Conservation (phyloP, 1,284 basidiomycete genomes). For the Spongispora temasekensis region DNA sequence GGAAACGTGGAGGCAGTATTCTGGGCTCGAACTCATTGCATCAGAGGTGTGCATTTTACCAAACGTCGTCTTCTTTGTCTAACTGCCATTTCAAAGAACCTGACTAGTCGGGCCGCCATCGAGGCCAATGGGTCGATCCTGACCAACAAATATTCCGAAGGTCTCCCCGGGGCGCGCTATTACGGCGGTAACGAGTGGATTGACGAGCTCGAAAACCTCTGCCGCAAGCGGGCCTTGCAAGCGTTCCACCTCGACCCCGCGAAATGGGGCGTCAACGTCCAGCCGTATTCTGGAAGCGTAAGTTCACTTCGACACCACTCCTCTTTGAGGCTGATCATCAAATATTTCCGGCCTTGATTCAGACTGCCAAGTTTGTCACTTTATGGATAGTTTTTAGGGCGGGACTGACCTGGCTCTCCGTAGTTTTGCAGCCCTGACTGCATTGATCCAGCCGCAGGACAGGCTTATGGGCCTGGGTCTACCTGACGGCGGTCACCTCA, state of each 20-base stretch:
- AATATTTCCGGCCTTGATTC: slow-evolving; percentile 9
- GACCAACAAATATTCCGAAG: slow-evolving; percentile 98
- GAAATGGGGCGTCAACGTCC: slow-evolving; percentile 98
- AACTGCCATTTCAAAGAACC: slow-evolving; percentile 59
- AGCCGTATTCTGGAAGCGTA: slow-evolving; percentile 95
- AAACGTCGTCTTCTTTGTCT: slow-evolving; percentile 13
- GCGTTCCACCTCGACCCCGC: slow-evolving; percentile 95
- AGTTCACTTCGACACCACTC: slow-evolving; percentile 42
- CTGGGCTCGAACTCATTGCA: slow-evolving; percentile 95
- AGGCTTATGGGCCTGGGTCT: slow-evolving; percentile 99
- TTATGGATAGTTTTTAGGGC: neutral
- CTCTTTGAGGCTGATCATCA: slow-evolving; percentile 5
- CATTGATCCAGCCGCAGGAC: slow-evolving; percentile 96
- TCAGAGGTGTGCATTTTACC: slow-evolving; percentile 69
- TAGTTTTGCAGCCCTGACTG: slow-evolving; percentile 97
- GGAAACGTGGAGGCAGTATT: slow-evolving; percentile 98
- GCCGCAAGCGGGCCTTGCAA: slow-evolving; percentile 93
- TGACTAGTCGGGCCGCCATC: slow-evolving; percentile 93
- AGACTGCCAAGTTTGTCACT: slow-evolving; percentile 80
- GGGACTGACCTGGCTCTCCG: slow-evolving; percentile 10
- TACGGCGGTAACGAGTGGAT: slow-evolving; percentile 98
- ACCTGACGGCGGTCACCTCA: slow-evolving; percentile 97
- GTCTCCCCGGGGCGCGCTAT: slow-evolving; percentile 93
- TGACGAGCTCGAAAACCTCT: slow-evolving; percentile 94
- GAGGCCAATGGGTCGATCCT: slow-evolving; percentile 99